Conservation (phyloP, 139 green algal species). For the Gonium pectorale region DNA sequence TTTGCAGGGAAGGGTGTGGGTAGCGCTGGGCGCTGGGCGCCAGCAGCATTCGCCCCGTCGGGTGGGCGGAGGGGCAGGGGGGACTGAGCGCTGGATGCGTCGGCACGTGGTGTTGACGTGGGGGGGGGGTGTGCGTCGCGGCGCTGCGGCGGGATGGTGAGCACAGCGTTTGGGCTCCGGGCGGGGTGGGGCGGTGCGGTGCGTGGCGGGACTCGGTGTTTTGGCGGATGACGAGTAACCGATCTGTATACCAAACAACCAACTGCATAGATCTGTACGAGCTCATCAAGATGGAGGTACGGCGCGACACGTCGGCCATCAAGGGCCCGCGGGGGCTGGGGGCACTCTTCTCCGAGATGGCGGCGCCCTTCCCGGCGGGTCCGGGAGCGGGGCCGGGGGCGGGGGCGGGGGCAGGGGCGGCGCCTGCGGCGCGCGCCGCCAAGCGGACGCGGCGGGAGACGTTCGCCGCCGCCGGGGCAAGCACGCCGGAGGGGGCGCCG, state of each 20-base stretch:
- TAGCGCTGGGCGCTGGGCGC: not conserved
- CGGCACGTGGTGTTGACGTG: not conserved
- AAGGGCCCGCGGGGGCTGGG: not conserved
- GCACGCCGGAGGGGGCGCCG: not conserved
- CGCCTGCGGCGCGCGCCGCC: not conserved
- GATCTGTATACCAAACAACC: no score
- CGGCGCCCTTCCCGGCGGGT: no score
- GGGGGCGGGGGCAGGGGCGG: not conserved
- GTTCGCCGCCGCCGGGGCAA: not conserved
- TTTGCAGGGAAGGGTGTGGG: not conserved
- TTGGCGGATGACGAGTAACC: no score
- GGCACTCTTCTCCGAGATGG: conserved; percentile 4
- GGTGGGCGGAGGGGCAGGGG: not conserved
- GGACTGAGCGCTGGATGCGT: not conserved
- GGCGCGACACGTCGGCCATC: not conserved
- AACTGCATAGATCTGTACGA: conserved; percentile 21
- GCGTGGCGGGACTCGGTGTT: no score
- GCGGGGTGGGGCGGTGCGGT: no score
- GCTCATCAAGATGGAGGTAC: conserved; percentile 31
- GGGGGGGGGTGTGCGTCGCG: no score
- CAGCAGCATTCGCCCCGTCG: not conserved
- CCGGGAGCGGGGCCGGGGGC: no score
- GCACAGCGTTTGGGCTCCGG: no score
- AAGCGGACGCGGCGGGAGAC: not conserved
- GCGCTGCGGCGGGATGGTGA: no score